Evolutionary conservation across 2,329 filamentous ascomycete species (phyloP).

Genomic region (Trichophyton schoenleinii): DNA sequence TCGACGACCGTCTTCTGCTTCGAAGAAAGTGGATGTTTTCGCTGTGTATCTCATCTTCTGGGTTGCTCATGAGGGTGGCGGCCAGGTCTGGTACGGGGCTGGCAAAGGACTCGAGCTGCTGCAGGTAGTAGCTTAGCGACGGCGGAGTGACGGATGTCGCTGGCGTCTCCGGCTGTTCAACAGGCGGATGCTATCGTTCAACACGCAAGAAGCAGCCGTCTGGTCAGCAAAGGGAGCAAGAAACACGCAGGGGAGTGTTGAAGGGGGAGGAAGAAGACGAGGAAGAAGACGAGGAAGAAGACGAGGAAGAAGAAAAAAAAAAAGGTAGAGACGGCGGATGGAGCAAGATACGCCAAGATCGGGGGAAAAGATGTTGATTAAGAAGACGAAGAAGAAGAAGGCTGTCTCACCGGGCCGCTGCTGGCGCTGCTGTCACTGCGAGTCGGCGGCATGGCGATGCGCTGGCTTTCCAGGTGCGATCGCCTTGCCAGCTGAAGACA

Average conservation of each 20-base stretch:
- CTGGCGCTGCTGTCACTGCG: not conserved
- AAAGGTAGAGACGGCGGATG: no score
- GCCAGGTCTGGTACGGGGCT: constrained; percentile 41
- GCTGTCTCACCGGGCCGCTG: not conserved
- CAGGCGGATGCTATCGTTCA: not conserved
- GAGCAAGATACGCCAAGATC: no score
- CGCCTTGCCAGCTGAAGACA: not conserved
- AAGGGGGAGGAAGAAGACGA: not conserved
- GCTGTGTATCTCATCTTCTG: constrained; percentile 35
- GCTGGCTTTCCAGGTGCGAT: not conserved
- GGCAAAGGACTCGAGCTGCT: constrained; percentile 35
- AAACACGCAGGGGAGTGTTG: not conserved
- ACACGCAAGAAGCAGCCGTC: not conserved
- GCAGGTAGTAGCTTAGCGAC: constrained; percentile 31
- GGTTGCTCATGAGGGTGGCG: constrained; percentile 36
- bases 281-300: not conserved
- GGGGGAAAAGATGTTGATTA: no score
- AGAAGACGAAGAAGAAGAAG: no score
- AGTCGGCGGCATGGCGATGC: not conserved
- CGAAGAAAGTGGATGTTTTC: constrained; percentile 43
- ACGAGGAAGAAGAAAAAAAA: no score
- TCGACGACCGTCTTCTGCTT: constrained; percentile 20
- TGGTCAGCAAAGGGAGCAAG: not conserved
- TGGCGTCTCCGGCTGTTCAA: constrained; percentile 5
- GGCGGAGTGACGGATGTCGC: constrained; percentile 13